A percentile compares a stretch with the other conserved stretches of the same genome.
phyloP scores from a whole-genome alignment of 2,329 filamentous ascomycete genomes.

The Aspergillus ustus region DNA sequence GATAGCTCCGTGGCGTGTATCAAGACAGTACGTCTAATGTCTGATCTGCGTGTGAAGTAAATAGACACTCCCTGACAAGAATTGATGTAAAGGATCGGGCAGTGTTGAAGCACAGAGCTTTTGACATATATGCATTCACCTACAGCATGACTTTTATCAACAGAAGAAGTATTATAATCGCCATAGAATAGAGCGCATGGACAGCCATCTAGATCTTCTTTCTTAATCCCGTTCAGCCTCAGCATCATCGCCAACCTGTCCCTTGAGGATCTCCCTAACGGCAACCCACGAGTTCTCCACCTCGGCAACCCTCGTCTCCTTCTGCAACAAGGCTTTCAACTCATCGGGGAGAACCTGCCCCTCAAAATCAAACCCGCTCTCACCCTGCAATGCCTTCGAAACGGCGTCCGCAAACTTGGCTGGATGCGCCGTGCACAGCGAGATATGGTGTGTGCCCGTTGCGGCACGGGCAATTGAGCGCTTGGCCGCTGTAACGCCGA shows the following conservation, averaged over 20 bases:
- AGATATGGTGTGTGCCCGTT: conserved; percentile 68
- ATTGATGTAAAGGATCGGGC: too few relatives aligned
- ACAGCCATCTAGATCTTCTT: not conserved
- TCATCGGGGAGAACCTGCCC: conserved; percentile 75
- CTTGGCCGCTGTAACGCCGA: conserved; percentile 77
- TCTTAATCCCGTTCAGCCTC: conserved; percentile 62
- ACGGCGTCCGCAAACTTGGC: conserved; percentile 93
- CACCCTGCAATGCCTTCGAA: conserved; percentile 72
- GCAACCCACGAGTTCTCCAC: conserved; percentile 68
- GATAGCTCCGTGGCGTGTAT: too few relatives aligned
- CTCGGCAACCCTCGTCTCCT: conserved; percentile 75
- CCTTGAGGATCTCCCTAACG: conserved; percentile 74
- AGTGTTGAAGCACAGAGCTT: not conserved
- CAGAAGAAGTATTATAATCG: not conserved
- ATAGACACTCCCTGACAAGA: too few relatives aligned
- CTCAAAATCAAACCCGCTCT: conserved; percentile 75
- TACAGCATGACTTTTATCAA: not conserved
- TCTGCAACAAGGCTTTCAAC: conserved; percentile 77
- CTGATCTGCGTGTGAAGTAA: too few relatives aligned
- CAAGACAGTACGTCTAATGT: too few relatives aligned
- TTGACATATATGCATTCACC: not conserved
- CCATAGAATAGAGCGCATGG: not conserved
- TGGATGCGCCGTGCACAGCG: conserved; percentile 90
- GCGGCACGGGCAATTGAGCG: conserved; percentile 65
- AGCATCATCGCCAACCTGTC: conserved; percentile 33